Evolutionary conservation across 352 stramenopile genomes (phyloP).

Genomic region (Phytophthora pistaciae): DNA sequence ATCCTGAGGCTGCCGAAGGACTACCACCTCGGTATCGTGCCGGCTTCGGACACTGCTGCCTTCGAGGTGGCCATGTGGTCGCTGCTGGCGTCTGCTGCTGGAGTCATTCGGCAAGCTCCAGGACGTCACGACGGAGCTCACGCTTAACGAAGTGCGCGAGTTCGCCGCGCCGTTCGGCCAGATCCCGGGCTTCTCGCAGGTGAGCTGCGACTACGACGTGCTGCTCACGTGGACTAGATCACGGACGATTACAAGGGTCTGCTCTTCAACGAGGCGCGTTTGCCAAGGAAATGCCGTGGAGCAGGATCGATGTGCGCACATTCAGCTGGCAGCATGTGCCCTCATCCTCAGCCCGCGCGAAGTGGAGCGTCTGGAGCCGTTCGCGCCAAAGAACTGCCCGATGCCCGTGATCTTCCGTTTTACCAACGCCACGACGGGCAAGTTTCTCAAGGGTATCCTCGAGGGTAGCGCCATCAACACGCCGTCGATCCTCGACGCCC

Average conservation of each 20-base stretch:
- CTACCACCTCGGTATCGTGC: slow-evolving; percentile 97
- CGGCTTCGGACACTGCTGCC: slow-evolving; percentile 97
- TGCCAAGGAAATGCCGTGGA: slow-evolving; percentile 98
- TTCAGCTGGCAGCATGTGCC: slow-evolving; percentile 99
- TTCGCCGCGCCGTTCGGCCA: slow-evolving; percentile 97
- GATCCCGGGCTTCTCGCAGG: slow-evolving; percentile 94
- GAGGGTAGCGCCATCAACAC: slow-evolving; percentile 99
- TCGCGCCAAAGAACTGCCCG: slow-evolving; percentile 83
- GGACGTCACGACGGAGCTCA: slow-evolving; percentile 95
- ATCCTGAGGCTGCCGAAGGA: slow-evolving; percentile 95
- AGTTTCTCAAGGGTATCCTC: slow-evolving; percentile 96
- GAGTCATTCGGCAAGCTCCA: slow-evolving; percentile 97
- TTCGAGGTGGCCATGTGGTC: slow-evolving; percentile 99
- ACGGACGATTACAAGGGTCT: slow-evolving; percentile 94
- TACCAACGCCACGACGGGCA: slow-evolving; percentile 96
- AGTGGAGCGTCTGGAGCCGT: slow-evolving; percentile 98
- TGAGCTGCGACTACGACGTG: slow-evolving; percentile 97
- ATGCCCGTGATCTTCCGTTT: slow-evolving; percentile 99
- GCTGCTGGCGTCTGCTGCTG: slow-evolving; percentile 97
- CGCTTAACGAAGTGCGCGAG: slow-evolving; percentile 94
- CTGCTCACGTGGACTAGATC: slow-evolving; percentile 99
- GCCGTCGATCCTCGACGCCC: slow-evolving; percentile 98
- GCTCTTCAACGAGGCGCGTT: slow-evolving; percentile 99
- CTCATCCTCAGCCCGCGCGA: slow-evolving; percentile 97
- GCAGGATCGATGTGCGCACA: slow-evolving; percentile 99